Evolutionary conservation across 2,329 filamentous ascomycete species (phyloP), one percentile per base, ranked within the genome.

Genomic region (Penicillium sp.): DNA sequence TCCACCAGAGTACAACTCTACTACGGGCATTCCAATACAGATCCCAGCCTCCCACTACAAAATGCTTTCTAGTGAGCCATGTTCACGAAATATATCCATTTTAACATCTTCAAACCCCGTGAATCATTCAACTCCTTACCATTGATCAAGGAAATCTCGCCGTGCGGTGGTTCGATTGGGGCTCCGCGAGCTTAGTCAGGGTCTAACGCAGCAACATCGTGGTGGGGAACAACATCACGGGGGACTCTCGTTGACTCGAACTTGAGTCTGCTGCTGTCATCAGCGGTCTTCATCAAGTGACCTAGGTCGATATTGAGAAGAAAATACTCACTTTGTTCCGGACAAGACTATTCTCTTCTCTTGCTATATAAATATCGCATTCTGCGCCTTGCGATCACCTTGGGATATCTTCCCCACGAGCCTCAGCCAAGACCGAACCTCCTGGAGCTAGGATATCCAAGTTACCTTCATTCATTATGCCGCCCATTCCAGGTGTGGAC

Each of bases 401-500:
- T 26, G 39, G 19, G 21, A 26, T 43, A 43, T 14, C 16, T 14
- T 11, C 14, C 3, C 19, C 14, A 39, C 16, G 16, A 39, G 18
- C 36, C 16, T 5, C 21, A 42, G 13, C 21, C 33, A 34, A 33
- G 6, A 31, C 24, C 19, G 42, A 13, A 2, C 16, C 18, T 45
- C 10, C 14, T 31, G 24, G 14, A 31, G 1, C 2, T 4, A 21
- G 9, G 5, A n/a, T 31, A 7, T 24, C n/a, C 18, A 19, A 13
- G 4, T 1, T 14, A 23, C n/a, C 18, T 16, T 34, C 48, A 51
- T 3, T 23, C 51, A 54, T 60, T 7, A 77, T 78, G 75, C 74
- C 75, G 53, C 75, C 75, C 26, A 48, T 77, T 29, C 66, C 68
- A 48, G 57, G 50, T 14, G 50, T 59, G 23, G 48, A 45, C 52